Conservation (phyloP, 2,329 filamentous ascomycete genomes). For the Penicillium glabrum region DNA sequence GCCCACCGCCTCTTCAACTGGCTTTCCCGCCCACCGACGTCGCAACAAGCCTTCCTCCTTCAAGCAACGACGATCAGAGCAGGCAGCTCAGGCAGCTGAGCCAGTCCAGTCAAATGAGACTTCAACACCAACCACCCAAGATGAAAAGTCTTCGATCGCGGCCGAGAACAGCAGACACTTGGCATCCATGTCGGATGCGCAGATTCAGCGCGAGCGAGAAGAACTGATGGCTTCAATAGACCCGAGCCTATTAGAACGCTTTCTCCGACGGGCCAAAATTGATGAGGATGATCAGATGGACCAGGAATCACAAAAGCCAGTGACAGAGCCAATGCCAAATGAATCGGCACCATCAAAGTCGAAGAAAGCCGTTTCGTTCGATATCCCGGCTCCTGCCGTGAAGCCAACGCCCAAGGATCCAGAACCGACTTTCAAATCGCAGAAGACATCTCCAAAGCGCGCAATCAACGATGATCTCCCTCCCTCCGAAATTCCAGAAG, state of each 20-base stretch:
- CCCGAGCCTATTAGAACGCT: constrained; percentile 70
- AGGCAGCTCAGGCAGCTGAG: constrained; percentile 21
- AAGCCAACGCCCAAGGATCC: constrained; percentile 1
- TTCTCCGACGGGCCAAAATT: constrained; percentile 75
- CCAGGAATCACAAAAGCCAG: background rate
- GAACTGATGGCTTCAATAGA: constrained; percentile 80
- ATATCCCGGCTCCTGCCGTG: constrained; percentile 12
- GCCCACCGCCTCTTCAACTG: constrained; percentile 55
- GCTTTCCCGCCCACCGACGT: constrained; percentile 88
- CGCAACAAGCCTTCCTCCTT: constrained; percentile 73
- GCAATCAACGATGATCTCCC: constrained; percentile 34
- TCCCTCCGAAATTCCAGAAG: constrained; percentile 35
- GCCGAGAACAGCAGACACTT: constrained; percentile 75
- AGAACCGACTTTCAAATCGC: constrained; percentile 4
- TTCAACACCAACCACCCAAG: constrained; percentile 20
- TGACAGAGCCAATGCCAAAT: background rate
- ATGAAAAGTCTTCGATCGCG: constrained; percentile 73
- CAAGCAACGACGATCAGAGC: constrained; percentile 63
- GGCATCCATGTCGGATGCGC: constrained; percentile 73
- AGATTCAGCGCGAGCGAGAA: constrained; percentile 76
- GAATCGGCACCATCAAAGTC: constrained; percentile 12
- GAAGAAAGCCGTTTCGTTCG: constrained; percentile 34
- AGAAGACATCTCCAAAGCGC: background rate
- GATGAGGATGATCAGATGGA: constrained; percentile 55
- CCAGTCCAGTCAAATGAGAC: background rate